Conservation (phyloP, 768 basidiomycete genomes). For the Pulveroboletus sp. region DNA sequence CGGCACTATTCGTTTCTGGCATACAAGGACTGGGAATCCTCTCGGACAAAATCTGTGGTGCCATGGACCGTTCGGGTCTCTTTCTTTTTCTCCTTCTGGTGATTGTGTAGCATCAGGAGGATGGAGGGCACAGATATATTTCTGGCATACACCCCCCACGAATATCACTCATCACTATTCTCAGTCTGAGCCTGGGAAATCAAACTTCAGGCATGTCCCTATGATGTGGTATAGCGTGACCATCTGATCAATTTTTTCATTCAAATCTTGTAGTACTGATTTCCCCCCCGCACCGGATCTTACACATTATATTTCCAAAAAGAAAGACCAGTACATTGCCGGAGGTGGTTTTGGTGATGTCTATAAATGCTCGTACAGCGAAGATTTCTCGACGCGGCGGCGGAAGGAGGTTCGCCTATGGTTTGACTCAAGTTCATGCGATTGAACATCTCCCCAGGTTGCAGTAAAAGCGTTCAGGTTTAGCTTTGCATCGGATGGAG, state of each 20-base stretch:
- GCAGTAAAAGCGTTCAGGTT: constrained; percentile 26
- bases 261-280: neutral
- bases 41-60: neutral
- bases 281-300: constrained; percentile 5
- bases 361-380: constrained; percentile 7
- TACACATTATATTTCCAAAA: constrained; percentile 2
- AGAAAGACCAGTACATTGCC: neutral
- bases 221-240: no score
- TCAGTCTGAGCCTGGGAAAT: no score
- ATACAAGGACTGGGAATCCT: neutral
- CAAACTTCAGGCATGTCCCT: no score
- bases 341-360: constrained; percentile 18
- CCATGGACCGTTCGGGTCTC: neutral
- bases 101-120: neutral
- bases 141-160: neutral
- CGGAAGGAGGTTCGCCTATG: constrained; percentile 2
- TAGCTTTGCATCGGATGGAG: neutral
- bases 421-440: neutral
- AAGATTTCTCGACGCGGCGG: no score
- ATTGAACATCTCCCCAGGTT: constrained; percentile 10
- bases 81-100: constrained; percentile 2
- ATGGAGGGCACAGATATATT: neutral
- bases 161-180: no score
- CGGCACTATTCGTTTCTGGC: constrained; percentile 8
- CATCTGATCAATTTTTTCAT: no score